These are phyloP conservation scores for Ziziphus jujuba DNA, from an alignment of 306 rosid species.

Conservation along the genomic window DNA sequence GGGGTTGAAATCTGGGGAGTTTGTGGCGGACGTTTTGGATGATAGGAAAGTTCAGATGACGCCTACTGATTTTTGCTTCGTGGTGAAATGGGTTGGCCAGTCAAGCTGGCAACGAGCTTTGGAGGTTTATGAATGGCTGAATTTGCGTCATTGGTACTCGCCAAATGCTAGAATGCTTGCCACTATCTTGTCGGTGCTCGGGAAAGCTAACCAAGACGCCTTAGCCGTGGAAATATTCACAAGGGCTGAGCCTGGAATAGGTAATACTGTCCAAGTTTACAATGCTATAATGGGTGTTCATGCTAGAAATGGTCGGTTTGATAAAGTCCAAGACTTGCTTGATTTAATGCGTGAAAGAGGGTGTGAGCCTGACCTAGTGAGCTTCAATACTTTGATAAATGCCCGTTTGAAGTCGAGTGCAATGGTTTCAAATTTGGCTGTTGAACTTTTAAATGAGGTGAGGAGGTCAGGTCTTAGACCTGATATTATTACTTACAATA, in stretches of 20 bases:
- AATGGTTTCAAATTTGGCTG: slow-evolving; percentile 58
- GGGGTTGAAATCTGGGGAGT: slow-evolving; percentile 62
- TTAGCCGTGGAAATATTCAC: slow-evolving; percentile 79
- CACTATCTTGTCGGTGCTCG: slow-evolving; percentile 76
- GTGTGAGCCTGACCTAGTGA: slow-evolving; percentile 83
- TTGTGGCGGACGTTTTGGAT: slow-evolving; percentile 80
- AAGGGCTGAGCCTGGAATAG: slow-evolving; percentile 51
- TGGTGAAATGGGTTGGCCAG: slow-evolving; percentile 85
- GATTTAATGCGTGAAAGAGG: slow-evolving; percentile 71
- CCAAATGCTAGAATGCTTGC: slow-evolving; percentile 93
- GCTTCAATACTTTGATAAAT: slow-evolving; percentile 87
- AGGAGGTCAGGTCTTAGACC: slow-evolving; percentile 78
- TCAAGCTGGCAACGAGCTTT: slow-evolving; percentile 77
- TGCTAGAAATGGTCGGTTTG: slow-evolving; percentile 68
- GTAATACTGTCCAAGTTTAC: slow-evolving; percentile 73
- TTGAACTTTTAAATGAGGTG: slow-evolving; percentile 69
- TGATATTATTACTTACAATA: slow-evolving; percentile 82
- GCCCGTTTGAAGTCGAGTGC: slow-evolving; percentile 74
- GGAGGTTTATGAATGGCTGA: slow-evolving; percentile 92
- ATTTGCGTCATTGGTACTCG: slow-evolving; percentile 79
- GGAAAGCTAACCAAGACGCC: slow-evolving; percentile 81
- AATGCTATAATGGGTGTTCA: slow-evolving; percentile 96
- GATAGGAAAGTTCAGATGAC: slow-evolving; percentile 78
- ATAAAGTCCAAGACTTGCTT: slow-evolving; percentile 60
- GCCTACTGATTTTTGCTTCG: slow-evolving; percentile 83